These are phyloP conservation scores for Spizellomyces punctatus DNA, from an alignment of 192 early-diverging fungal genomes.

Conservation along the genomic window DNA sequence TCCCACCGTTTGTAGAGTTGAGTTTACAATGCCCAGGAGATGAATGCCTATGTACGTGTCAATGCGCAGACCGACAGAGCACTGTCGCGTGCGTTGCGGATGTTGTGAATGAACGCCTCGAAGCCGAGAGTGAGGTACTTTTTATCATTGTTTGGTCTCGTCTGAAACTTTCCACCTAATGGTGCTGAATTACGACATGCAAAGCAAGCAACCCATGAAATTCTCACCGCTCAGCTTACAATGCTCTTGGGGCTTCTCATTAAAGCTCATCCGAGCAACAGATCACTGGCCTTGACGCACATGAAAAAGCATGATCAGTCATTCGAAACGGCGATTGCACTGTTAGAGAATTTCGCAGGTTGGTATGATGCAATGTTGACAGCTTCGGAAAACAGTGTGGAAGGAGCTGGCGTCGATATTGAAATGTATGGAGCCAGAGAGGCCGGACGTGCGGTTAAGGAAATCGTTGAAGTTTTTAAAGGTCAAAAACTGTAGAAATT, in stretches of 20 bases:
- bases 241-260: constrained; percentile 19
- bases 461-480: too few relatives aligned
- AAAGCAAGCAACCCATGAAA: constrained; percentile 1
- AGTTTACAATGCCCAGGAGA: too few relatives aligned
- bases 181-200: background rate
- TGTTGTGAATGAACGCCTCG: constrained; percentile 22
- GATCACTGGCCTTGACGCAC: background rate
- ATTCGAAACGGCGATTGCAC: constrained; percentile 11
- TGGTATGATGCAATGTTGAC: constrained; percentile 2
- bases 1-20: background rate
- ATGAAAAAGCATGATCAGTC: constrained; percentile 16
- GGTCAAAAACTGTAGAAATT: too few relatives aligned
- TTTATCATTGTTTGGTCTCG: background rate
- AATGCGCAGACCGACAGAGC: background rate
- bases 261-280: background rate
- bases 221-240: constrained; percentile 16
- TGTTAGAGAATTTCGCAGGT: constrained; percentile 18
- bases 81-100: constrained; percentile 15
- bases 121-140: background rate
- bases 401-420: too few relatives aligned
- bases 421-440: too few relatives aligned
- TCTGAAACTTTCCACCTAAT: background rate
- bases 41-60: background rate
- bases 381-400: background rate
- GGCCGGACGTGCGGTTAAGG: too few relatives aligned